Conservation (phyloP, 495 filamentous ascomycete genomes). For the Penicillium arizonense region DNA sequence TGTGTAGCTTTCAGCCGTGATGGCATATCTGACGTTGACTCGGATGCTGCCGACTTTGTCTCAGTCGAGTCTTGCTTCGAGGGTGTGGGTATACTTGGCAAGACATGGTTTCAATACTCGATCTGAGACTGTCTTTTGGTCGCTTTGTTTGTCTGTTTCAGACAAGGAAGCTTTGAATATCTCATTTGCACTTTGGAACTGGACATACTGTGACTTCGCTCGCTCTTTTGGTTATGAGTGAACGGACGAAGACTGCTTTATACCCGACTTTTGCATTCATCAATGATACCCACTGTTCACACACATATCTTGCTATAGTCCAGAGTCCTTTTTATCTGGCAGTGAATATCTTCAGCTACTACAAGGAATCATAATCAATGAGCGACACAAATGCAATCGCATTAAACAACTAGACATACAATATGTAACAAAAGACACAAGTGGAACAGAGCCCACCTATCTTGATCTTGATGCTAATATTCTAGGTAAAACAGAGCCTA, state of each 20-base stretch:
- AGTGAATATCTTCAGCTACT: too few species aligned
- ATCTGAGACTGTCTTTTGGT: background rate
- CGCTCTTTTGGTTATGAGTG: too few species aligned
- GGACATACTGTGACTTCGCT: background rate
- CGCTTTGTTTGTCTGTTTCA: background rate
- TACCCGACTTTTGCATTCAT: background rate
- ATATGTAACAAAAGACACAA: slow-evolving; percentile 1
- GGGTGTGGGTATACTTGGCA: background rate
- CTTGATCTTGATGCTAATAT: background rate
- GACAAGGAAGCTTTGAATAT: background rate
- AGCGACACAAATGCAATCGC: too few species aligned
- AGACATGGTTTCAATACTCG: background rate
- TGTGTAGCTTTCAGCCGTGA: too few species aligned
- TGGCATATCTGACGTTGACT: background rate
- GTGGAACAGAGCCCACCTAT: background rate
- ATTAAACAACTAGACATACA: background rate
- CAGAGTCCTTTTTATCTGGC: too few species aligned
- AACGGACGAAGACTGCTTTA: background rate
- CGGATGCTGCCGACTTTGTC: background rate
- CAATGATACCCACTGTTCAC: background rate
- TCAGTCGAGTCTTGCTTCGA: background rate
- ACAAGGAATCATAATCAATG: too few species aligned
- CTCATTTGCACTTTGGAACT: too few species aligned
- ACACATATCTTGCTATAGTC: background rate
- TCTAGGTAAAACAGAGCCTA: slow-evolving; percentile 1